These are phyloP conservation scores for Fagus crenata DNA, from an alignment of 306 rosid genomes.

Conservation along the genomic window DNA sequence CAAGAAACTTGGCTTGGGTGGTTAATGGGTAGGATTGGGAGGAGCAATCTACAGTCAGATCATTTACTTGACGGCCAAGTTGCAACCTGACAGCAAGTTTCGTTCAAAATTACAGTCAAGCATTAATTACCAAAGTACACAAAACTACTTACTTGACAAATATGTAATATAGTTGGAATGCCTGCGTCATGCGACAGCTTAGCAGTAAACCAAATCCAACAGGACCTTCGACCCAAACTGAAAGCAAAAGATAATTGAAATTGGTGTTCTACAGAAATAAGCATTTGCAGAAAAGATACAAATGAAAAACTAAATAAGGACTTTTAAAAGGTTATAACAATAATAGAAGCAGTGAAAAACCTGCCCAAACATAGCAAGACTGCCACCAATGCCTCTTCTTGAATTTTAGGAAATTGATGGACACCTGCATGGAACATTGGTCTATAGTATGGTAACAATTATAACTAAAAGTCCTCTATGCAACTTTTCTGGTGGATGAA, in stretches of 20 bases:
- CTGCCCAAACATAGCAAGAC: constrained; percentile 92
- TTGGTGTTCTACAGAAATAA: neutral
- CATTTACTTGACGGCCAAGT: constrained; percentile 12
- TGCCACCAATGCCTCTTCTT: constrained; percentile 69
- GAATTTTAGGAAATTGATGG: constrained; percentile 52
- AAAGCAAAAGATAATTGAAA: constrained; percentile 35
- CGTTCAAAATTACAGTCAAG: constrained; percentile 1
- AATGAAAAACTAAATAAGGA: constrained; percentile 3
- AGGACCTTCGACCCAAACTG: constrained; percentile 96
- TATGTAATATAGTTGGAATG: constrained; percentile 70
- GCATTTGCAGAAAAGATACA: constrained; percentile 18
- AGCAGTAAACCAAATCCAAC: constrained; percentile 89
- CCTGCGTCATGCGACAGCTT: constrained; percentile 81
- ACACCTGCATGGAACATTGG: constrained; percentile 49
- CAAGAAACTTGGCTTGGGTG: neutral
- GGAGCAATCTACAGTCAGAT: neutral
- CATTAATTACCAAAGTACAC: constrained; percentile 3
- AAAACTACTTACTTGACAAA: constrained; percentile 75
- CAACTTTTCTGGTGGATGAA: neutral
- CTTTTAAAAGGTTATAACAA: constrained; percentile 6
- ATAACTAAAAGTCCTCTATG: neutral
- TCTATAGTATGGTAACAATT: neutral
- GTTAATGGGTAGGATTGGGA: no score
- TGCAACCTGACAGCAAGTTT: constrained; percentile 19
- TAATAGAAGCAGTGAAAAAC: constrained; percentile 44